These are phyloP conservation scores for Phytopythium sindhum DNA, from an alignment of 352 stramenopile genomes.

Conservation along the genomic window DNA sequence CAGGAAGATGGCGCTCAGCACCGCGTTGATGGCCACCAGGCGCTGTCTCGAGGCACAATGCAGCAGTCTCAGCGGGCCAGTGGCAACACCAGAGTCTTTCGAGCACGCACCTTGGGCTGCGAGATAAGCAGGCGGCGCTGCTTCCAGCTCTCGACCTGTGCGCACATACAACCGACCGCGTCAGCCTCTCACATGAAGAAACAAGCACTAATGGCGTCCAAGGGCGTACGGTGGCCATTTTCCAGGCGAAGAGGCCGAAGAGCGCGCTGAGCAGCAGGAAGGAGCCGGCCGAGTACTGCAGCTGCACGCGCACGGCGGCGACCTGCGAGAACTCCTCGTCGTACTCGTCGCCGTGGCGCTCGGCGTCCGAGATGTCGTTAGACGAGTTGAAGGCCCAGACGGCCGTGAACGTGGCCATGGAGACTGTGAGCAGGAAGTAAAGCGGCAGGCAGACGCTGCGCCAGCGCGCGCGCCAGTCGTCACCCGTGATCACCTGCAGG, in stretches of 20 bases:
- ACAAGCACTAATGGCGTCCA: no score
- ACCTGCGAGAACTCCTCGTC: conserved; percentile 82
- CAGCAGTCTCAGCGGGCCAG: conserved; percentile 8
- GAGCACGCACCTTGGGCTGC: conserved; percentile 49
- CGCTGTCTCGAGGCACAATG: conserved; percentile 26
- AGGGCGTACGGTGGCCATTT: conserved; percentile 70
- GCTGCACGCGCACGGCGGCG: conserved; percentile 71
- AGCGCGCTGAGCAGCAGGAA: conserved; percentile 79
- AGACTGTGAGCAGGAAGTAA: conserved; percentile 78
- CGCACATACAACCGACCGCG: neutral
- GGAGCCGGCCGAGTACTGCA: conserved; percentile 78
- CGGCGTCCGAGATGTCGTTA: conserved; percentile 74
- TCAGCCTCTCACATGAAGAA: no score
- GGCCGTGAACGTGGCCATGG: conserved; percentile 81
- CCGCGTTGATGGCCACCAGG: conserved; percentile 73
- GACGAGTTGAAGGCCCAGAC: conserved; percentile 86
- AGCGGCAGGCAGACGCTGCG: conserved; percentile 80
- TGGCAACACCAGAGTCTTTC: conserved; percentile 1
- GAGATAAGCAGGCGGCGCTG: conserved; percentile 68
- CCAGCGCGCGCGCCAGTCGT: conserved; percentile 68
- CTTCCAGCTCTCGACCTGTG: conserved; percentile 73
- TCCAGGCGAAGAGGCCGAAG: conserved; percentile 86
- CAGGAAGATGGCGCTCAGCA: conserved; percentile 83
- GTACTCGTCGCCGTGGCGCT: conserved; percentile 68
- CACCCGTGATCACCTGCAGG: conserved; percentile 83